A percentile compares a stretch with the other conserved stretches of the same genome.
phyloP scores from a whole-genome alignment of 2,329 filamentous ascomycete genomes.

The Lachnellula willkommii region DNA sequence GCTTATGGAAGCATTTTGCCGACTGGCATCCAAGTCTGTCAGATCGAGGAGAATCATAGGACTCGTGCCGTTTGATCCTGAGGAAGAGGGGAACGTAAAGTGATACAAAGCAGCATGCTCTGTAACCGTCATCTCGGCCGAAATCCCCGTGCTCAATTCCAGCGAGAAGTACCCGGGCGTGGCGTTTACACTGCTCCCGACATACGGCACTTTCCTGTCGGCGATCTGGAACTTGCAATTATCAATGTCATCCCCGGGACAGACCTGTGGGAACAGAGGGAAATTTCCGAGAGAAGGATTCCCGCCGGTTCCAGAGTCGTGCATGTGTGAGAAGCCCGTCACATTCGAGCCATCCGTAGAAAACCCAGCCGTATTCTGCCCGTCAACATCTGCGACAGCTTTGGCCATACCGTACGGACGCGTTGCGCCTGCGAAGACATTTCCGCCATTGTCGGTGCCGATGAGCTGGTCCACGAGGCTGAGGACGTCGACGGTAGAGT shows the following conservation, averaged over 20 bases:
- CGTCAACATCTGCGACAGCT: slow-evolving; percentile 50
- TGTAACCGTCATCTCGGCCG: slow-evolving; percentile 62
- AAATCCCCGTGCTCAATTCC: slow-evolving; percentile 49
- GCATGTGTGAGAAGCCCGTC: slow-evolving; percentile 32
- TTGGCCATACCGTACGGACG: slow-evolving; percentile 47
- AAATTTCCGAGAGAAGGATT: slow-evolving; percentile 66
- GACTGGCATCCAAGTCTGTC: slow-evolving; percentile 56
- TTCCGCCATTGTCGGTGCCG: slow-evolving; percentile 18
- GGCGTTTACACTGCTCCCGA: slow-evolving; percentile 48
- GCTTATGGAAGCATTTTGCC: slow-evolving; percentile 49
- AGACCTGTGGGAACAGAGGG: slow-evolving; percentile 64
- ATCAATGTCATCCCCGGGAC: slow-evolving; percentile 56
- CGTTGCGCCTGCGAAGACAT: slow-evolving; percentile 53
- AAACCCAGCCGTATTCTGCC: slow-evolving; percentile 53
- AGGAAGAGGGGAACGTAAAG: slow-evolving; percentile 52
- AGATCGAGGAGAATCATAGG: slow-evolving; percentile 63
- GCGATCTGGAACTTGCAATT: slow-evolving; percentile 55
- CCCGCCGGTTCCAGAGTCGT: slow-evolving; percentile 43
- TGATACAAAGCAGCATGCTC: slow-evolving; percentile 60
- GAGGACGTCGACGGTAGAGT: neutral
- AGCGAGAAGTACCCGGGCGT: slow-evolving; percentile 62
- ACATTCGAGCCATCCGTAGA: slow-evolving; percentile 40
- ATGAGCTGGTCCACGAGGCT: neutral
- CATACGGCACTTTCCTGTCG: slow-evolving; percentile 34
- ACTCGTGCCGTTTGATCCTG: slow-evolving; percentile 32